phyloP scores from a whole-genome alignment of 2,329 filamentous ascomycete genomes.

The Fusarium tricinctum region DNA sequence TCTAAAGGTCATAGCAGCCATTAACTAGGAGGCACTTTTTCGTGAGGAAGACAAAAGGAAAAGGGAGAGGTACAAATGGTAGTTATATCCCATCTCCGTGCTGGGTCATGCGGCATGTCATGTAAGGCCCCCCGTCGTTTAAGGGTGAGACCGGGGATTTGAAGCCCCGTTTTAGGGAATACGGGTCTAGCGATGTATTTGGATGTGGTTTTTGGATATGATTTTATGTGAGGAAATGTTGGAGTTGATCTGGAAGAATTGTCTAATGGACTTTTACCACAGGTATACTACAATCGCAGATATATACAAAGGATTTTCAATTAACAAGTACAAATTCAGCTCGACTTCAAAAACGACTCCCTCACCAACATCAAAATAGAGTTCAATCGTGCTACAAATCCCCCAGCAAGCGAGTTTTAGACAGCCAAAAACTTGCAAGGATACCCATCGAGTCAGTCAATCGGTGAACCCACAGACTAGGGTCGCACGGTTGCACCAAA shows the following conservation, averaged over 20 bases:
- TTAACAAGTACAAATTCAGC: not conserved
- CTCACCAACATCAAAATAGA: conserved; percentile 24
- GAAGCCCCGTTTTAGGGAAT: conserved; percentile 10
- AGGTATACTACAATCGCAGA: not conserved
- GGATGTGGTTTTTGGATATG: not conserved
- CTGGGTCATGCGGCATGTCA: not conserved
- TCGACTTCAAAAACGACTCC: not conserved
- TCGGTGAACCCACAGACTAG: conserved; percentile 9
- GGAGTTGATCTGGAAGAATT: not conserved
- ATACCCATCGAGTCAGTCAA: conserved; percentile 6
- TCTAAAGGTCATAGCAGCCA: conserved; percentile 15
- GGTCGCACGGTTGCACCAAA: conserved; percentile 5
- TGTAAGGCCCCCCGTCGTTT: not conserved
- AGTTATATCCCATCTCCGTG: conserved; percentile 6
- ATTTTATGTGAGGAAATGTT: not conserved
- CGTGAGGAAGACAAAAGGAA: not conserved
- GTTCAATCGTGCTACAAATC: conserved; percentile 29
- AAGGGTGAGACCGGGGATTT: conserved; percentile 22
- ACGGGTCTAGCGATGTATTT: conserved; percentile 2
- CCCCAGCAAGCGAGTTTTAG: conserved; percentile 34
- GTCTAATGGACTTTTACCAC: not conserved
- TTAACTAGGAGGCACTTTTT: not conserved
- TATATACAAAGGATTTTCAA: not conserved
- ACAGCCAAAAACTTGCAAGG: conserved; percentile 14
- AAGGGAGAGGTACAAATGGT: not conserved